Base-by-base conservation (phyloP, 202 grass and related monocot genomes). In the Cymbopogon flexuosus region DNA sequence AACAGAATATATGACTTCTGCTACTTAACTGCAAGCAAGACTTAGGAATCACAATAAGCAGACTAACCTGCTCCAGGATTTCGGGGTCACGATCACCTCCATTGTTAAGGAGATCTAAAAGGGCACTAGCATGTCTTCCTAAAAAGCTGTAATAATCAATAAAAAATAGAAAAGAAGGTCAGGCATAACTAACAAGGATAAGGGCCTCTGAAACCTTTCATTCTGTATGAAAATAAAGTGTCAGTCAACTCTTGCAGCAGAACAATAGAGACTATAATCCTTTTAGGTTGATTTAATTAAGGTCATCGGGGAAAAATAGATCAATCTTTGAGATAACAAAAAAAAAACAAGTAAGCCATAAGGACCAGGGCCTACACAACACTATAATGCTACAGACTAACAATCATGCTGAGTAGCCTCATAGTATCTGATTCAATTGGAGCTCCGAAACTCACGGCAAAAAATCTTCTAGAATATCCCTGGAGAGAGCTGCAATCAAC, bases 391-490 rank as follows among this genome's bases (percentile, higher is more conserved):
- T 31, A 81, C 34, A 36, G 70, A 43, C 36, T 15, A 85, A 79
- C 62, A 64, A 65, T 11, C 29, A 83, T 66, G 70, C 8, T 64
- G 13, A 29, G 35, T 37, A 51, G 51, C 67, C n/a, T 34, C 4
- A 67, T 23, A 54, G 43, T 36, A 76, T 27, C 24, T 84, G 52
- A 78, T 59, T 60, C 13, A 87, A 84, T 65, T 79, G 60, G 49
- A 58, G 54, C 3, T 58, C 19, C 3, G 19, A 58, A 79, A 92
- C 94, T 89, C 81, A 97, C 94, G 86, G 90, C 75, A 91, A 74
- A 85, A 97, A 97, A 6, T 94, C 86, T 57, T 94, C 89, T 37
- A 97, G 71, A 73, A 92, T 87, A 87, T 97, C 94, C 84, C 92
- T 89, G 13, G 94, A 92, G 10, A 97, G 84, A 89, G 88, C 88